Percentiles rank a stretch among this genome's conserved stretches.
phyloP scores from a whole-genome alignment of 2,329 filamentous ascomycete species.

The Cytospora schulzeri region DNA sequence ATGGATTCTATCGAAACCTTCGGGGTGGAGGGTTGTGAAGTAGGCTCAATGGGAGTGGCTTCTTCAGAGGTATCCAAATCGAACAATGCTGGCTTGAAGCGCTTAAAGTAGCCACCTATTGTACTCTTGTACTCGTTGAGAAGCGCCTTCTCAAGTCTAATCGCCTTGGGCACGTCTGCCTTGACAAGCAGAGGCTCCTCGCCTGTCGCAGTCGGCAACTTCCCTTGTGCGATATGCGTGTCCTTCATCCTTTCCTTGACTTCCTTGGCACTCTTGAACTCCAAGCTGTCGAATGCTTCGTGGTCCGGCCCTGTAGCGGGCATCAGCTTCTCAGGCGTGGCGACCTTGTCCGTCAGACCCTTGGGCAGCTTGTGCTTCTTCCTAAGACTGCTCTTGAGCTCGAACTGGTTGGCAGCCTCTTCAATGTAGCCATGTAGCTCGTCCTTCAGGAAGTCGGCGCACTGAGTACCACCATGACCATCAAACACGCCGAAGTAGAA shows the following conservation, averaged over 20 bases:
- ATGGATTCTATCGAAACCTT: slow-evolving; percentile 71
- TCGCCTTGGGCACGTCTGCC: slow-evolving; percentile 59
- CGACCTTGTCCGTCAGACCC: slow-evolving; percentile 11
- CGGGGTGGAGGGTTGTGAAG: slow-evolving; percentile 16
- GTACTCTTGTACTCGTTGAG: slow-evolving; percentile 78
- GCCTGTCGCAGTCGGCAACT: slow-evolving; percentile 40
- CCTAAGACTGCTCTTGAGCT: slow-evolving; percentile 73
- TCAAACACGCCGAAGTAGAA: slow-evolving; percentile 99
- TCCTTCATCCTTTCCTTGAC: slow-evolving; percentile 42
- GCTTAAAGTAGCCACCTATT: slow-evolving; percentile 91
- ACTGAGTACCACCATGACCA: slow-evolving; percentile 88
- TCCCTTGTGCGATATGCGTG: slow-evolving; percentile 37
- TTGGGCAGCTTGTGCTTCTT: slow-evolving; percentile 38
- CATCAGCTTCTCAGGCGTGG: slow-evolving; percentile 20
- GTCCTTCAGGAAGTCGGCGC: slow-evolving; percentile 82
- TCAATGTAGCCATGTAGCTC: slow-evolving; percentile 89
- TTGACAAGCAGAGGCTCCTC: slow-evolving; percentile 52
- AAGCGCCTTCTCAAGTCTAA: slow-evolving; percentile 69
- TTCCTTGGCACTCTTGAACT: slow-evolving; percentile 54
- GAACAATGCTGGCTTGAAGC: slow-evolving; percentile 84
- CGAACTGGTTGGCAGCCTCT: slow-evolving; percentile 74
- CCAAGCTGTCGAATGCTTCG: slow-evolving; percentile 38
- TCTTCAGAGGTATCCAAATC: slow-evolving; percentile 39
- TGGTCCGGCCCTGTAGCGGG: slow-evolving; percentile 32
- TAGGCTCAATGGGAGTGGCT: slow-evolving; percentile 27